These are phyloP conservation scores for Nidularia pulvinata DNA, from an alignment of 768 basidiomycete genomes.

Conservation along the genomic window DNA sequence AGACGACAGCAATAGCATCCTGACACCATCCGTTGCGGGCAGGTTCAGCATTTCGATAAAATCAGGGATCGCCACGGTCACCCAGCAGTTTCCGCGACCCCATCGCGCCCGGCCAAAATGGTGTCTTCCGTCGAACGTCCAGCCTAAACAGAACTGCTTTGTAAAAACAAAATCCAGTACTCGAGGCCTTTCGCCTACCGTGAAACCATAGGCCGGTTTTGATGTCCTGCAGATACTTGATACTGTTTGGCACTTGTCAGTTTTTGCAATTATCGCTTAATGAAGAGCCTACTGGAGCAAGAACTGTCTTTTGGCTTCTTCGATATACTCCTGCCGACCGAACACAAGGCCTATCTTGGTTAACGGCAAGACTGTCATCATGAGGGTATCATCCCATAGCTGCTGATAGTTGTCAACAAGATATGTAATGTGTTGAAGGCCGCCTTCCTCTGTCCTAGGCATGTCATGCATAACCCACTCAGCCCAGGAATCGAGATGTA, in stretches of 20 bases:
- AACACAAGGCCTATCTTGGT: constrained; percentile 56
- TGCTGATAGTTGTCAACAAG: constrained; percentile 39
- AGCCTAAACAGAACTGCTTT: constrained; percentile 19
- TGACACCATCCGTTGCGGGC: constrained; percentile 35
- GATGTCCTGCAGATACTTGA: constrained; percentile 43
- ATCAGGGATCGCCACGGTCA: constrained; percentile 42
- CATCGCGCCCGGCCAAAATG: constrained; percentile 46
- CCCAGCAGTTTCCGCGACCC: constrained; percentile 60
- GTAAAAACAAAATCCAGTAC: too few relatives aligned
- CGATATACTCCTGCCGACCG: constrained; percentile 45
- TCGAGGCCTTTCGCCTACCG: constrained; percentile 19
- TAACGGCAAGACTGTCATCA: constrained; percentile 59
- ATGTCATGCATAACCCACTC: constrained; percentile 51
- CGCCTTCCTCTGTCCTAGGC: constrained; percentile 42
- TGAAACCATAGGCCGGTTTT: constrained; percentile 48
- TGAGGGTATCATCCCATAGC: constrained; percentile 58
- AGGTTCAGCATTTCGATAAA: constrained; percentile 46
- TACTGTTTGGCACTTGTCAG: constrained; percentile 14
- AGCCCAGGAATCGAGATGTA: constrained; percentile 45
- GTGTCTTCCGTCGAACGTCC: constrained; percentile 44
- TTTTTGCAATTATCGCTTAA: background rate
- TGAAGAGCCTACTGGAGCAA: constrained; percentile 36
- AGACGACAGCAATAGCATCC: constrained; percentile 36
- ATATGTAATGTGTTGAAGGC: constrained; percentile 49
- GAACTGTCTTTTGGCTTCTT: constrained; percentile 54